These are phyloP conservation scores for Stentor roeselii DNA, from an alignment of 73 alveolate genomes.

Conservation along the genomic window DNA sequence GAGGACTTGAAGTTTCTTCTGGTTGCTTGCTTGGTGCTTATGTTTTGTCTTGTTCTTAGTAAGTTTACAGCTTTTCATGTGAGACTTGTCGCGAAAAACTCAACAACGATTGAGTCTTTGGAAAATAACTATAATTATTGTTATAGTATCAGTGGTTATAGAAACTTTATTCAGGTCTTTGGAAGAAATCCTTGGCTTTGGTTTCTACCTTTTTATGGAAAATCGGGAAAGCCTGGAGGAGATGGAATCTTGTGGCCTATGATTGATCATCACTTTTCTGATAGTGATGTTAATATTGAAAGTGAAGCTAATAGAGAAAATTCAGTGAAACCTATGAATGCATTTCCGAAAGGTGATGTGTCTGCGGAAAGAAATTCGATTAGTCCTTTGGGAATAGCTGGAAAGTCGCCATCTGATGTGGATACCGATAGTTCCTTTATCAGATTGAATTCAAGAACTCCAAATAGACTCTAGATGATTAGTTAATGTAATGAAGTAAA, in stretches of 20 bases:
- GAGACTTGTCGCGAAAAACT: constrained; percentile 36
- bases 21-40: background rate
- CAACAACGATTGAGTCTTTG: constrained; percentile 54
- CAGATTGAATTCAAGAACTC: background rate
- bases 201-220: constrained; percentile 54
- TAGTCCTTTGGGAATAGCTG: background rate
- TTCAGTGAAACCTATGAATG: background rate
- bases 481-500: background rate
- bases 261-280: background rate
- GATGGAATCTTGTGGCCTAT: constrained; percentile 90
- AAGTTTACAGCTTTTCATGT: constrained; percentile 44
- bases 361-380: background rate
- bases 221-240: constrained; percentile 88
- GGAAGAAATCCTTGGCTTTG: constrained; percentile 35
- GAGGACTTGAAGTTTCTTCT: background rate
- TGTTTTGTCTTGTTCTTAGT: constrained; percentile 37
- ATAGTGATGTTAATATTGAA: background rate
- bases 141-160: constrained; percentile 67
- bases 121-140: constrained; percentile 50
- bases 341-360: background rate
- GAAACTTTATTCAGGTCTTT: constrained; percentile 34
- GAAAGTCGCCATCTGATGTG: background rate
- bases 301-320: constrained; percentile 7
- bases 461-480: background rate
- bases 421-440: background rate